Evolutionary conservation across 2,329 filamentous ascomycete species (phyloP).

Genomic region (Cytospora piceicola): DNA sequence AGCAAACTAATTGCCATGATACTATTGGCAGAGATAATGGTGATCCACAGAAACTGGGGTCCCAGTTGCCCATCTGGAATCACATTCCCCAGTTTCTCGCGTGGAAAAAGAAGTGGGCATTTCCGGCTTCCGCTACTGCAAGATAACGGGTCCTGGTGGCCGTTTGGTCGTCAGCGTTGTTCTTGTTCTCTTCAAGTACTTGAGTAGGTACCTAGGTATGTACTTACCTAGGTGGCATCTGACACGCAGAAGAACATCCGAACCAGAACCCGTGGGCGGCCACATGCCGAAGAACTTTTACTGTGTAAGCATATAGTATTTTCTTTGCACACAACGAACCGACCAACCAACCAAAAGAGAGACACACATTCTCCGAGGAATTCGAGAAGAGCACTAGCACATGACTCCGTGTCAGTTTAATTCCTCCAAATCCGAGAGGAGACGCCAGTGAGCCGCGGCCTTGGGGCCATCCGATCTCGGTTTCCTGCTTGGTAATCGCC

Average conservation of each 20-base stretch:
- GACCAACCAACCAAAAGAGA: no score
- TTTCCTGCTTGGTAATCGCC: slow-evolving; percentile 18
- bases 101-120: slow-evolving; percentile 6
- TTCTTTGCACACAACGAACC: neutral
- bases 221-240: neutral
- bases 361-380: neutral
- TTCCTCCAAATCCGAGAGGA: neutral
- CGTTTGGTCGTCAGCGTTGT: neutral
- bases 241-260: no score
- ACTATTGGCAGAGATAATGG: slow-evolving; percentile 19
- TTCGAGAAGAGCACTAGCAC: neutral
- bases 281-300: neutral
- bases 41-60: neutral
- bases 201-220: no score
- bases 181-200: no score
- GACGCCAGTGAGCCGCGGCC: slow-evolving; percentile 11
- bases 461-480: slow-evolving; percentile 12
- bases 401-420: slow-evolving; percentile 13
- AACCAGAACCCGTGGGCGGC: no score
- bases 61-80: no score
- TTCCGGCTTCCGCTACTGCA: neutral
- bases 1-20: slow-evolving; percentile 20
- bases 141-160: neutral
- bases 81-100: neutral
- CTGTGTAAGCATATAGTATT: no score